Base-by-base conservation (phyloP, 1,284 basidiomycete genomes). In the Sporisorium graminicola region DNA sequence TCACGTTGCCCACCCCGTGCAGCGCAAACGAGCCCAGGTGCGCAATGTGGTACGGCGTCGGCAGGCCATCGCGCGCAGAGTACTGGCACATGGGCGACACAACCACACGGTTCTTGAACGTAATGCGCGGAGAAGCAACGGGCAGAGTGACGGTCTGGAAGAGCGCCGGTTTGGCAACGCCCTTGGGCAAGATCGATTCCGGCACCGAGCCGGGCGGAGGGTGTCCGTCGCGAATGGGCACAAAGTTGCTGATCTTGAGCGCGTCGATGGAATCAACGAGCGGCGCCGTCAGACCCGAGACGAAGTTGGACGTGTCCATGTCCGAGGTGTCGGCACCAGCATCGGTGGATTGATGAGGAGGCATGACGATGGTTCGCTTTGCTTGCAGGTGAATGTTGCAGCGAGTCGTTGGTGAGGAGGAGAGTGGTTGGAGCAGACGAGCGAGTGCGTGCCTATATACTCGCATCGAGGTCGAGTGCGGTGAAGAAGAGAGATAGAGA, bases 21-120 rank as follows among this genome's bases (percentile, higher is more conserved):
- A 85, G 61, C 1, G 83, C 82, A 59, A 83, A 84, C 6, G 75
- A 70, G 18, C 82, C 83, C 7, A 80, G 74, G 52, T 85, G 83
- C 13, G 77, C 82, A 24, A 85, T 65, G 47, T 85, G 83, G 61
- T 79, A 85, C 3, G 81, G 82, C 2, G 80, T 72, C 7, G 76
- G 76, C 27, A 82, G 62, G n/a, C 83, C 83, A 52, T 85, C 76
- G 5, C 52, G 40, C 8, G 75, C 72, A 14, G 79, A 81, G 51
- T 83, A 85, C 67, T 82, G 79, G 46, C 82, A 84, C 83, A 84
- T 82, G 42, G 82, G 82, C 13, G 76, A 64, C 16, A 82, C 75
- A 40, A 79, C 66, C 18, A 78, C 72, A 31, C 80, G 72, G 65
- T 84, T 84, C 71, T 84, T 84, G 58, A 77, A 76, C 27, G 60